phyloP scores from a whole-genome alignment of 371 early-diverging fungal genomes.

The Mortierella sp. region DNA sequence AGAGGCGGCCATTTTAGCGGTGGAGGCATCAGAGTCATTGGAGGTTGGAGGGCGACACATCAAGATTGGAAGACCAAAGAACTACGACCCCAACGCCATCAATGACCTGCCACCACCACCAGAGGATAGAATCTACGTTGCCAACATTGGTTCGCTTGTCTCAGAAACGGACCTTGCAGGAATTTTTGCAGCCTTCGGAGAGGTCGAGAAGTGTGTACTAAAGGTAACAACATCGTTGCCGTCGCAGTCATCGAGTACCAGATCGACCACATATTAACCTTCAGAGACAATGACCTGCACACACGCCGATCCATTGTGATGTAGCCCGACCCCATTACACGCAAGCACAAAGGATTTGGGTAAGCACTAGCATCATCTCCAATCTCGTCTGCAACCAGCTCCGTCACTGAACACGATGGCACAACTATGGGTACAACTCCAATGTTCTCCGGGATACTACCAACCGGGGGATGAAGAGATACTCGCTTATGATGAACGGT shows the following conservation, averaged over 20 bases:
- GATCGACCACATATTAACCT: no score
- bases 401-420: no score
- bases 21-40: constrained; percentile 61
- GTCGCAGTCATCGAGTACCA: background rate
- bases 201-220: constrained; percentile 69
- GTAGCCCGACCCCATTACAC: constrained; percentile 42
- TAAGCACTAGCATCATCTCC: constrained; percentile 15
- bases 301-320: no score
- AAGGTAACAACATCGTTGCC: constrained; percentile 54
- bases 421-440: no score
- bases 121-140: constrained; percentile 43
- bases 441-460: no score
- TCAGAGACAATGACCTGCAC: no score
- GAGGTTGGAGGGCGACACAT: constrained; percentile 74
- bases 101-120: constrained; percentile 41
- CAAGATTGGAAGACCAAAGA: constrained; percentile 75
- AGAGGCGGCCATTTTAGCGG: constrained; percentile 80
- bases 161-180: constrained; percentile 72
- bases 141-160: constrained; percentile 80
- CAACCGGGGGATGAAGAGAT: background rate
- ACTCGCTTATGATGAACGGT: background rate
- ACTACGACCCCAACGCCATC: constrained; percentile 58
- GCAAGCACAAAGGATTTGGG: constrained; percentile 52
- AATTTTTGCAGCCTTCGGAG: constrained; percentile 84
- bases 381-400: no score